A percentile compares a stretch with the other conserved stretches of the same genome.
phyloP scores from a whole-genome alignment of 2,329 filamentous ascomycete species.

The Ilyonectria mors-panacis region DNA sequence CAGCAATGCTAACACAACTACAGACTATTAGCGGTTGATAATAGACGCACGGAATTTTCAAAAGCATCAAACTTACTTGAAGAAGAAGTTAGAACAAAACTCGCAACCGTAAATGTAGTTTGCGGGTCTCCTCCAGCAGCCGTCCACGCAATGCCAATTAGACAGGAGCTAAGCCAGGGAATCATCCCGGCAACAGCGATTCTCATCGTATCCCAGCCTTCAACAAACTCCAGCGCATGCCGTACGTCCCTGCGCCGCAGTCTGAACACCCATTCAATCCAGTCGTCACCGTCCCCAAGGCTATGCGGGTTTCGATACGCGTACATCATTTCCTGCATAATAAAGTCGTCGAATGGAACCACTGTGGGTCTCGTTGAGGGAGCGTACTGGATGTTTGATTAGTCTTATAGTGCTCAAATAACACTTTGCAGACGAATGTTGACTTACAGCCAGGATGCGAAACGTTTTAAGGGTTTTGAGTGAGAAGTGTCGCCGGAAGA shows the following conservation, averaged over 20 bases:
- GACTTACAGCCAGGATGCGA: conserved; percentile 18
- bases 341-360: conserved; percentile 22
- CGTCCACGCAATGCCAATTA: conserved; percentile 9
- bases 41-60: no score
- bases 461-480: conserved; percentile 16
- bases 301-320: conserved; percentile 9
- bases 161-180: conserved; percentile 9
- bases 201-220: conserved; percentile 12
- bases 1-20: no score
- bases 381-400: neutral
- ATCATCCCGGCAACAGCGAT: conserved; percentile 4
- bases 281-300: neutral
- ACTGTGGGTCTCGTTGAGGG: conserved; percentile 12
- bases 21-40: no score
- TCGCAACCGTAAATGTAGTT: conserved; percentile 14
- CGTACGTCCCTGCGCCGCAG: conserved; percentile 9
- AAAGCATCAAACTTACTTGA: neutral
- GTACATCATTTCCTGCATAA: conserved; percentile 27
- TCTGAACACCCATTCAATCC: conserved; percentile 18
- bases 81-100: conserved; percentile 17
- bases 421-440: neutral
- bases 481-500: conserved; percentile 15
- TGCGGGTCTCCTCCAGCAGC: conserved; percentile 11
- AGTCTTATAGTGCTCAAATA: neutral
- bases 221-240: conserved; percentile 20